Evolutionary conservation across 129 eudicot genomes (phyloP).

Genomic region (Artemisia annua): DNA sequence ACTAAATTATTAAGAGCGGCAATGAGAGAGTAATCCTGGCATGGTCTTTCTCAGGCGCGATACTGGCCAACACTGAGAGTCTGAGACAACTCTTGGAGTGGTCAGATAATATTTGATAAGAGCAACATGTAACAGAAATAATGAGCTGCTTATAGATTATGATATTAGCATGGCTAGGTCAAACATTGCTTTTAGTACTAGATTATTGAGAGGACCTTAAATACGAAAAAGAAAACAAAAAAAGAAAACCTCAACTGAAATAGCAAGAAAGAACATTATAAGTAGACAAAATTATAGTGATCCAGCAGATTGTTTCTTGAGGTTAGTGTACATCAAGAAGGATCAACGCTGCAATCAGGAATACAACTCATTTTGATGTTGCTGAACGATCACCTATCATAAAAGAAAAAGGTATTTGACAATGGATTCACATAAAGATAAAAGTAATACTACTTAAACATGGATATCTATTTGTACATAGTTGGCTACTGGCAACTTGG

Average conservation of each 20-base stretch:
- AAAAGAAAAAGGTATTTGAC: neutral
- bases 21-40: neutral
- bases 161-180: neutral
- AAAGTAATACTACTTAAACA: neutral
- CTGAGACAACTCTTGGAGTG: neutral
- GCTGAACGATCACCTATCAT: conserved; percentile 34
- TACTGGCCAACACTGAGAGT: neutral
- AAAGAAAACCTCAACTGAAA: conserved; percentile 10
- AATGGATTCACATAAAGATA: neutral
- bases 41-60: neutral
- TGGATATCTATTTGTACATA: neutral
- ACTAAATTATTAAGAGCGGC: too few species aligned
- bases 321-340: conserved; percentile 20
- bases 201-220: conserved; percentile 6
- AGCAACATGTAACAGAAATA: neutral
- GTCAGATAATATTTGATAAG: neutral
- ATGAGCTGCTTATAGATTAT: too few species aligned
- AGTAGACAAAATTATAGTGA: conserved; percentile 16
- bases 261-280: conserved; percentile 18
- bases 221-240: neutral
- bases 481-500: too few species aligned
- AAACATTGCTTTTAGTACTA: conserved; percentile 15
- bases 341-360: conserved; percentile 3
- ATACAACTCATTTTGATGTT: conserved; percentile 26
- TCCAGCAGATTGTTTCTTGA: conserved; percentile 8